Conservation (phyloP, 2,329 filamentous ascomycete genomes). For the Triangularia verruculosa region DNA sequence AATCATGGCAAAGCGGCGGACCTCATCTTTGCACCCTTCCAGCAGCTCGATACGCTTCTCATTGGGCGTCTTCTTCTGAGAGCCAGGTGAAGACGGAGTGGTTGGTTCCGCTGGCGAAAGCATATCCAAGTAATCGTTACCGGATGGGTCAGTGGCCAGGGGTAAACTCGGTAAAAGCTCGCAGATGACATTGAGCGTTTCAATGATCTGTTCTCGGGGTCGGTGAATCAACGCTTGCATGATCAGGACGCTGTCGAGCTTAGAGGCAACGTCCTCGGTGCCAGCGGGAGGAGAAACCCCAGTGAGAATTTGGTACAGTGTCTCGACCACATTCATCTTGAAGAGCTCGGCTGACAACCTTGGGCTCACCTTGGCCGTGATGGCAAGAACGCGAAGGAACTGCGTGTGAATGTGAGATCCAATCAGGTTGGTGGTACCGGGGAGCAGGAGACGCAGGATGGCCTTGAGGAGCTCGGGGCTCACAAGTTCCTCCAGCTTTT, state of each 20-base stretch:
- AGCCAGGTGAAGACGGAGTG: slow-evolving; percentile 40
- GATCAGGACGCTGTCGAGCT: slow-evolving; percentile 93
- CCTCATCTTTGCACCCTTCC: slow-evolving; percentile 76
- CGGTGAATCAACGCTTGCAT: slow-evolving; percentile 98
- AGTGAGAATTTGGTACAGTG: slow-evolving; percentile 93
- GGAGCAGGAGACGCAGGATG: slow-evolving; percentile 81
- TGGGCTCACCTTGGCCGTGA: slow-evolving; percentile 85
- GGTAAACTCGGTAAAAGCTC: slow-evolving; percentile 81
- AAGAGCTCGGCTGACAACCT: slow-evolving; percentile 83
- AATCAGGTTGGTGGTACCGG: slow-evolving; percentile 93
- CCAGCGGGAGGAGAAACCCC: slow-evolving; percentile 87
- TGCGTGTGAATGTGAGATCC: slow-evolving; percentile 93
- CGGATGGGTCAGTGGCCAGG: slow-evolving; percentile 45
- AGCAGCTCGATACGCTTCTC: slow-evolving; percentile 81
- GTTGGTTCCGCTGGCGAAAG: slow-evolving; percentile 39
- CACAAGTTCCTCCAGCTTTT: slow-evolving; percentile 88
- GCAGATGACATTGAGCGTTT: slow-evolving; percentile 96
- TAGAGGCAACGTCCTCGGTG: slow-evolving; percentile 72
- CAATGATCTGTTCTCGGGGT: slow-evolving; percentile 91
- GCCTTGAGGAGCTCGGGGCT: slow-evolving; percentile 82
- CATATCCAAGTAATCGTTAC: slow-evolving; percentile 45
- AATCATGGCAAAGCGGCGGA: slow-evolving; percentile 89
- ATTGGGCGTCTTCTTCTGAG: slow-evolving; percentile 58
- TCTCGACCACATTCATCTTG: slow-evolving; percentile 96
- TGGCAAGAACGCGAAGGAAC: slow-evolving; percentile 87